These are phyloP conservation scores for Quercus rubra DNA, from an alignment of 306 rosid genomes.

Conservation along the genomic window DNA sequence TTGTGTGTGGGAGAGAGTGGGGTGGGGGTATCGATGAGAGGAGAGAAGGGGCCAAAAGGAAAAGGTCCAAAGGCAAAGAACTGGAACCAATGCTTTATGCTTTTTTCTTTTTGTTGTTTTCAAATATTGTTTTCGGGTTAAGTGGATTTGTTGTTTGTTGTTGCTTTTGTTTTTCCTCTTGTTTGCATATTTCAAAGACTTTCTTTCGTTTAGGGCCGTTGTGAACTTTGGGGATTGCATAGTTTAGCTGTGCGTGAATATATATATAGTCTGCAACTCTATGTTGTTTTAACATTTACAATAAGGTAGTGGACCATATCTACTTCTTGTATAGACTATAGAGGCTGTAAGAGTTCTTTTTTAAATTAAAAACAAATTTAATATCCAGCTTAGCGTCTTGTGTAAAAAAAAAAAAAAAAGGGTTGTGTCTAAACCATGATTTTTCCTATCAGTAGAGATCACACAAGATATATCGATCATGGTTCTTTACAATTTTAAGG, in stretches of 20 bases:
- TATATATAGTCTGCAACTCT: slow-evolving; percentile 11
- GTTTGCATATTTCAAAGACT: slow-evolving; percentile 36
- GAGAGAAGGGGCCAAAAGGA: slow-evolving; percentile 69
- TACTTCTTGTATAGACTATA: neutral
- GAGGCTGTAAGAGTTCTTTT: too few species aligned
- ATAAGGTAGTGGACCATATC: slow-evolving; percentile 30
- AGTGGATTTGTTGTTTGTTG: slow-evolving; percentile 55
- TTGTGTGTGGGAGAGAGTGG: slow-evolving; percentile 3
- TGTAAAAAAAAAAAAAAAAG: too few species aligned
- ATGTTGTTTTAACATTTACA: slow-evolving; percentile 5
- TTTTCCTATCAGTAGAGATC: too few species aligned
- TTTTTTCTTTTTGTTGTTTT: slow-evolving; percentile 45
- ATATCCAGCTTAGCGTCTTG: too few species aligned
- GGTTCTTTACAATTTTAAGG: too few species aligned
- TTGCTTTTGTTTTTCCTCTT: slow-evolving; percentile 28
- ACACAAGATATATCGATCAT: too few species aligned
- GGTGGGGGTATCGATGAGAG: slow-evolving; percentile 52
- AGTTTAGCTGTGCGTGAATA: slow-evolving; percentile 25
- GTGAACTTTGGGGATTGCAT: slow-evolving; percentile 8
- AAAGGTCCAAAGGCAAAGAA: slow-evolving; percentile 60
- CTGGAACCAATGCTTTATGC: slow-evolving; percentile 65
- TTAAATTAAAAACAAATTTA: too few species aligned
- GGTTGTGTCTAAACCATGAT: too few species aligned
- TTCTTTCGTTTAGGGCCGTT: slow-evolving; percentile 40
- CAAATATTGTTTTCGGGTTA: slow-evolving; percentile 44